A percentile compares a stretch with the other conserved stretches of the same genome.
These are phyloP conservation scores for Hibiscus trionum DNA, from an alignment of 345 rosid species.

Conservation along the genomic window DNA sequence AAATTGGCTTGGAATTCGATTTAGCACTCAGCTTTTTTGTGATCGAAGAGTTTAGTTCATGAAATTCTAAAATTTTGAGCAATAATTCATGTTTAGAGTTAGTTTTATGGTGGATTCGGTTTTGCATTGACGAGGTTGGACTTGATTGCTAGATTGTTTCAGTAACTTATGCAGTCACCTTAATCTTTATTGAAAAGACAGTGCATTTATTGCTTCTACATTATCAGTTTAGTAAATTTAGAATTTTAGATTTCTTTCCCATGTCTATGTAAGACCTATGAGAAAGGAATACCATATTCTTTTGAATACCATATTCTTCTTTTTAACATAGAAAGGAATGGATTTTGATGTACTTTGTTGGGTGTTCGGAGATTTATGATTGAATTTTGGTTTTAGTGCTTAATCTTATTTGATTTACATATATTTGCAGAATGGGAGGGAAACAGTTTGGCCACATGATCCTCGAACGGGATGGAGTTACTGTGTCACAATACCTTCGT, in stretches of 20 bases:
- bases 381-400: neutral
- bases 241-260: neutral
- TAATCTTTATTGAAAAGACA: neutral
- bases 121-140: neutral
- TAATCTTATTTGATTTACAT: neutral
- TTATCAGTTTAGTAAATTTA: neutral
- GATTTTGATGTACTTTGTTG: constrained; percentile 13
- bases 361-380: neutral
- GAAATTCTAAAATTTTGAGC: neutral
- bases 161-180: neutral
- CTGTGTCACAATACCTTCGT: constrained; percentile 77
- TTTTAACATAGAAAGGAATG: too few relatives aligned
- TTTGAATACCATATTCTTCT: neutral
- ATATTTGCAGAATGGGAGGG: constrained; percentile 65
- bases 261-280: neutral
- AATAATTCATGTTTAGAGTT: neutral
- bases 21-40: neutral
- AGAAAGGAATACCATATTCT: too few relatives aligned
- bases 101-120: neutral
- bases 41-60: neutral
- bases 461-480: constrained; percentile 27
- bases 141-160: constrained; percentile 10
- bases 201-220: constrained; percentile 7
- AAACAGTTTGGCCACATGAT: constrained; percentile 89
- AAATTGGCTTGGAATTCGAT: neutral